Percentiles rank a stretch among this genome's conserved stretches.
Conservation (phyloP, 345 rosid genomes). For the Rhizophora mangle region DNA sequence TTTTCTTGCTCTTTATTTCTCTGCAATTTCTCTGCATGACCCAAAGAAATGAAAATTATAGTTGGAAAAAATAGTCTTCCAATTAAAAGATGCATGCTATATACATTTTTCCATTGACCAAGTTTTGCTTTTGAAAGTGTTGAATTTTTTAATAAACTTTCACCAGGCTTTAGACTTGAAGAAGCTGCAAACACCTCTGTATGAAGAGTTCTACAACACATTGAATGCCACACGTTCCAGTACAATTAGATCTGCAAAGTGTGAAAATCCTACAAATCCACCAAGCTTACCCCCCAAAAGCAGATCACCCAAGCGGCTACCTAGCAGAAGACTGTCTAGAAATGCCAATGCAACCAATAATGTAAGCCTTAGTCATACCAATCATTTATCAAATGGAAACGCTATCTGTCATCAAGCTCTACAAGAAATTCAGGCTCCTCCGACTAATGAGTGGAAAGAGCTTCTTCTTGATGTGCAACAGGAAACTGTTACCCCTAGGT, state of each 20-base stretch:
- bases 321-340: constrained; percentile 73
- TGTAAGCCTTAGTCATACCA: constrained; percentile 18
- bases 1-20: not conserved
- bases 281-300: constrained; percentile 40
- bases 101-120: not conserved
- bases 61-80: not conserved
- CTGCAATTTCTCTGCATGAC: not conserved
- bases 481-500: constrained; percentile 23
- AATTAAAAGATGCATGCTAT: not conserved
- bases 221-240: constrained; percentile 11
- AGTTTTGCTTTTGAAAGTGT: not conserved
- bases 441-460: constrained; percentile 42
- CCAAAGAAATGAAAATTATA: not conserved
- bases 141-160: not conserved
- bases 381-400: constrained; percentile 35
- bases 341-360: constrained; percentile 20
- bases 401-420: constrained; percentile 34
- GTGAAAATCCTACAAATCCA: constrained; percentile 14
- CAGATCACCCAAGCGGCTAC: constrained; percentile 66
- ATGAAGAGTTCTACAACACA: constrained; percentile 28
- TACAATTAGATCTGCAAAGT: constrained; percentile 8
- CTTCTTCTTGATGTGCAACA: constrained; percentile 10
- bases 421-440: constrained; percentile 58
- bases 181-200: constrained; percentile 35
- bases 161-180: constrained; percentile 41